Evolutionary conservation across 1,284 basidiomycete species (phyloP).

Genomic region (Moesziomyces sp.): DNA sequence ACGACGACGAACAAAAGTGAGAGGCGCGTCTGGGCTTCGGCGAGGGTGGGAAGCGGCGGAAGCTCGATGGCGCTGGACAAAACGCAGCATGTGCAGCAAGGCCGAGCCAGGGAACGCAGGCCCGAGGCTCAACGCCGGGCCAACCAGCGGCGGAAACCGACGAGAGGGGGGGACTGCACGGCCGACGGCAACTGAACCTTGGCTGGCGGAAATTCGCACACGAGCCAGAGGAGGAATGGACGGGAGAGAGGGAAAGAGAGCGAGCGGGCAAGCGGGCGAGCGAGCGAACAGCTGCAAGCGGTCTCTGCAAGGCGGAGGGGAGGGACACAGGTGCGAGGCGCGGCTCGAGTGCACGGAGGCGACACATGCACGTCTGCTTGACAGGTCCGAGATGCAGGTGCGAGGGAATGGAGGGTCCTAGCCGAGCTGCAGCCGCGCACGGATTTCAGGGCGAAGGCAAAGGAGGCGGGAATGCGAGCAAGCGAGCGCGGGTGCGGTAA

Average conservation of each 20-base stretch:
- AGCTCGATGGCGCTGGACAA: neutral
- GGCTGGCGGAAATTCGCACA: too few species aligned
- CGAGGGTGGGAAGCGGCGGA: slow-evolving; percentile 19
- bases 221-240: slow-evolving; percentile 7
- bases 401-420: slow-evolving; percentile 38
- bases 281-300: neutral
- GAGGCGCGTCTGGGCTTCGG: slow-evolving; percentile 25
- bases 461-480: too few species aligned
- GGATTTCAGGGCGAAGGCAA: slow-evolving; percentile 13
- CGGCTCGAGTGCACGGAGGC: slow-evolving; percentile 14
- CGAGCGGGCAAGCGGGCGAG: neutral
- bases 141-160: slow-evolving; percentile 8
- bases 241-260: neutral
- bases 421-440: slow-evolving; percentile 30
- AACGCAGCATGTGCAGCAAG: neutral
- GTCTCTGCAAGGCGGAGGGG: neutral
- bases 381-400: slow-evolving; percentile 55
- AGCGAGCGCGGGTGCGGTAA: neutral
- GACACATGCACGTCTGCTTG: slow-evolving; percentile 47
- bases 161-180: slow-evolving; percentile 1
- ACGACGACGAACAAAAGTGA: neutral
- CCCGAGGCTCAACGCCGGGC: slow-evolving; percentile 17
- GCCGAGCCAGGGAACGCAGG: slow-evolving; percentile 12
- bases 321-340: slow-evolving; percentile 2
- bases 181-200: neutral